Evolutionary conservation across 2,329 filamentous ascomycete species (phyloP), one percentile per base, ranked within the genome.

Genomic region (Claviceps monticola): DNA sequence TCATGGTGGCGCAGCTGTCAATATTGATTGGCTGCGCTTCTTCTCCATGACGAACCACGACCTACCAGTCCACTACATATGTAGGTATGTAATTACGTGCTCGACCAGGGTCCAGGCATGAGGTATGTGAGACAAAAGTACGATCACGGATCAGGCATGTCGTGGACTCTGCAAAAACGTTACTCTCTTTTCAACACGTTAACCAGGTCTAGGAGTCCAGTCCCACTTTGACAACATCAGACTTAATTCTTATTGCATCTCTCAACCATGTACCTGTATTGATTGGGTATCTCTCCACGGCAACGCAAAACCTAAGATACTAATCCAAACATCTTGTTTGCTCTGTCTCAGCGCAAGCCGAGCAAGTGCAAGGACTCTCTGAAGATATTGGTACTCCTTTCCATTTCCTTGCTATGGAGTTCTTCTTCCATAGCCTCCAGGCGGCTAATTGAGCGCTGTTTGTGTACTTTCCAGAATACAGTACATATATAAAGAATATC

Each of bases 231-330:
- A 23, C 14, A 14, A 29, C 8, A 26, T n/a, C 7, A 17, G 8
- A 29, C 11, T 42, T 16, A 9, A 34, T 34, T 34, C 9, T 34
- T 11, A 11, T n/a, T 45, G 23, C 21, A 29, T 29, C 23, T 29
- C 14, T 45, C n/a, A 5, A 34, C 9, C 29, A 26, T 14, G 16
- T 43, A 29, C 42, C 16, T 46, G 29, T 48, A 46, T 54, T 48
- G 41, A 50, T 45, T 46, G 56, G 56, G 54, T 57, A 57, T 57
- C 56, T 57, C 52, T 47, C 57, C 56, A 52, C 49, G 47, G 26
- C 52, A 44, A 46, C 55, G 46, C 51, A 48, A 42, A 11, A 42
- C 17, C 17, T 29, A 49, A 55, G 51, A 48, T 57, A 54, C 54
- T 55, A 49, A 51, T 57, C 56, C 56, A 57, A 5, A 34, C 9